Percentiles rank a stretch among this genome's conserved stretches.
These are phyloP conservation scores for Funneliformis mosseae DNA, from an alignment of 192 early-diverging fungal genomes.

Conservation along the genomic window DNA sequence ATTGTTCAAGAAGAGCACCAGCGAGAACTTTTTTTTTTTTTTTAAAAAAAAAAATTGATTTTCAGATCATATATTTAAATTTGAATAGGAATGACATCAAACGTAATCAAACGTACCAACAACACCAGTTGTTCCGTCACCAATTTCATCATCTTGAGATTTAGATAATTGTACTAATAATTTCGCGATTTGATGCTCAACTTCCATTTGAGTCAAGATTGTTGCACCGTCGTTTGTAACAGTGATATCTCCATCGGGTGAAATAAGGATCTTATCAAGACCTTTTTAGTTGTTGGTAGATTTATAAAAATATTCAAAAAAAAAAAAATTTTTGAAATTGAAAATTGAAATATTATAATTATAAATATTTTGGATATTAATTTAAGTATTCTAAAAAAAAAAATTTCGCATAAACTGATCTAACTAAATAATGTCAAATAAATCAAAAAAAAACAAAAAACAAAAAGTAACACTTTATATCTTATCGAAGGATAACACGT, in stretches of 20 bases:
- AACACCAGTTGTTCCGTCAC: constrained; percentile 99
- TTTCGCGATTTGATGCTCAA: constrained; percentile 99
- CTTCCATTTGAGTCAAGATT: constrained; percentile 96
- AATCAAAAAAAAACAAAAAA: too few species aligned
- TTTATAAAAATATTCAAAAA: not conserved
- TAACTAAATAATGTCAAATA: too few species aligned
- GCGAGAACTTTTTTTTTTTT: constrained; percentile 75
- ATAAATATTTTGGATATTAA: too few species aligned
- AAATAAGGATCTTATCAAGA: constrained; percentile 99
- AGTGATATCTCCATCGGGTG: constrained; percentile 98
- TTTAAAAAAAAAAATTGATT: not conserved
- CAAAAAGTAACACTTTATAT: too few species aligned
- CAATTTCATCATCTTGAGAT: constrained; percentile 99
- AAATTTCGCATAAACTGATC: too few species aligned
- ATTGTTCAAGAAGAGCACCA: constrained; percentile 96
- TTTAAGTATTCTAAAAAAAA: too few species aligned
- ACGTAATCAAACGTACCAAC: constrained; percentile 68
- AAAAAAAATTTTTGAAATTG: not conserved
- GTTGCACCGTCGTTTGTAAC: constrained; percentile 99
- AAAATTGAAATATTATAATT: too few species aligned
- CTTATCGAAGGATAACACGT: not conserved
- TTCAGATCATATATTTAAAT: not conserved
- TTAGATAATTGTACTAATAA: constrained; percentile 96
- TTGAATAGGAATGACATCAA: not conserved
- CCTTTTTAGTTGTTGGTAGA: constrained; percentile 50